A percentile compares a stretch with the other conserved stretches of the same genome.
phyloP scores from a whole-genome alignment of 768 basidiomycete genomes.

The Mycena vitilis region DNA sequence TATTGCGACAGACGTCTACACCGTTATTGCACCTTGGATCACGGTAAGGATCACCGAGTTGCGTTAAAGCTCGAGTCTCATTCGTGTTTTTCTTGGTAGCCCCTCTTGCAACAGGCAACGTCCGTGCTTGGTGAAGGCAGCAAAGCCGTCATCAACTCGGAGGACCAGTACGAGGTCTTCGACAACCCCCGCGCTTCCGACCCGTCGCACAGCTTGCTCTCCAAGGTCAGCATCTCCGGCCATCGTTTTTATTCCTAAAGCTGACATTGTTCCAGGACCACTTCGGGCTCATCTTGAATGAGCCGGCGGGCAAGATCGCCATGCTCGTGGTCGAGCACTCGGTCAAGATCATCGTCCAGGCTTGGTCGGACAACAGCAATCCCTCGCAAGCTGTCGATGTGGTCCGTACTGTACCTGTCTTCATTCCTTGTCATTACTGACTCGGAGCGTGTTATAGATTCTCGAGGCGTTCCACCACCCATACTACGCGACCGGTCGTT shows the following conservation, averaged over 20 bases:
- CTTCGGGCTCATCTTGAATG: slow-evolving; percentile 77
- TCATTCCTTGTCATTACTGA: neutral
- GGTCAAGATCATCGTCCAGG: slow-evolving; percentile 69
- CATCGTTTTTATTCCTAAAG: neutral
- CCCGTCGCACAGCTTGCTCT: slow-evolving; percentile 78
- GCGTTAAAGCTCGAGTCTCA: neutral
- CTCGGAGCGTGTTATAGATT: slow-evolving; percentile 47
- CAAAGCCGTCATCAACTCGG: slow-evolving; percentile 74
- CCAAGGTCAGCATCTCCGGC: slow-evolving; percentile 58
- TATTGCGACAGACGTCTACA: slow-evolving; percentile 63
- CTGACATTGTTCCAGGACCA: slow-evolving; percentile 61
- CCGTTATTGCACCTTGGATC: slow-evolving; percentile 74
- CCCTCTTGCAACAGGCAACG: slow-evolving; percentile 69
- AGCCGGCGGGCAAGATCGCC: slow-evolving; percentile 81
- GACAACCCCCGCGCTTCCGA: slow-evolving; percentile 74
- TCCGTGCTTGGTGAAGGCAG: slow-evolving; percentile 69
- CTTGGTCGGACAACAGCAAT: slow-evolving; percentile 62
- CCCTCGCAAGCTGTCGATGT: slow-evolving; percentile 58
- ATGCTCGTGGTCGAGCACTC: slow-evolving; percentile 72
- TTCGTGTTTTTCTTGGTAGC: slow-evolving; percentile 49
- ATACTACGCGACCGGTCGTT: slow-evolving; percentile 66
- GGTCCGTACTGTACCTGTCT: slow-evolving; percentile 42
- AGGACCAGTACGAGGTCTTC: slow-evolving; percentile 80
- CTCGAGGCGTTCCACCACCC: slow-evolving; percentile 79
- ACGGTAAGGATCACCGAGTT: slow-evolving; percentile 49